Base-by-base conservation (phyloP, 306 rosid genomes). In the Glycine soja region DNA sequence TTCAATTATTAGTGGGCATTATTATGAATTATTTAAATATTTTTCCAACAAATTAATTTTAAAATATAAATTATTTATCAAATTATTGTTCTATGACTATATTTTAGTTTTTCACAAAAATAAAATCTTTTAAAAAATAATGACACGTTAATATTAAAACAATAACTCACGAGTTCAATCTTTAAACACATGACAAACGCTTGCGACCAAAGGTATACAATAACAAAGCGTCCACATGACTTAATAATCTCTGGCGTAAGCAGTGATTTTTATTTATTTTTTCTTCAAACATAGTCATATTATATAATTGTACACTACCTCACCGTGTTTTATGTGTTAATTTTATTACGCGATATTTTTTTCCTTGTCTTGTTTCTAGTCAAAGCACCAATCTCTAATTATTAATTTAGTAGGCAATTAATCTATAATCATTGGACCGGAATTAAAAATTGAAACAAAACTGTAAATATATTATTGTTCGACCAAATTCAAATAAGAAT, bases 241-340 rank as follows among this genome's bases (percentile, higher is more conserved):
- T 36, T 42, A 66, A 40, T 42, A 66, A 42, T 38, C n/a, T n/a
- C 34, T 66, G 2, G 13, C 61, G 64, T 83, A 81, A 83, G 89
- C 79, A 53, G 38, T 85, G 84, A 81, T 24, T 24, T 24, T 24
- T 24, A 24, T 24, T 24, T 24, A 24, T 24, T 24, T 24, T 24
- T 24, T 24, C 30, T 24, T 24, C 1, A 24, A 24, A 24, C n/a
- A n/a, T 1, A 24, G 30, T 24, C 30, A 24, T 24, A 24, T 24
- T 24, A 24, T 24, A 24, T 24, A 24, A 24, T 24, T 24, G 30
- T 24, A 24, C 30, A n/a, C 2, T n/a, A n/a, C 74, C 77, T 79
- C 82, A 83, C 82, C 81, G 73, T 83, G 87, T 81, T 81, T 69
- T 63, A 32, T 87, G 18, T 46, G 82, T 78, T 51, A 32, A 18